Base-by-base conservation (phyloP, 106 monocot genomes). In the Dendrobium officinale region DNA sequence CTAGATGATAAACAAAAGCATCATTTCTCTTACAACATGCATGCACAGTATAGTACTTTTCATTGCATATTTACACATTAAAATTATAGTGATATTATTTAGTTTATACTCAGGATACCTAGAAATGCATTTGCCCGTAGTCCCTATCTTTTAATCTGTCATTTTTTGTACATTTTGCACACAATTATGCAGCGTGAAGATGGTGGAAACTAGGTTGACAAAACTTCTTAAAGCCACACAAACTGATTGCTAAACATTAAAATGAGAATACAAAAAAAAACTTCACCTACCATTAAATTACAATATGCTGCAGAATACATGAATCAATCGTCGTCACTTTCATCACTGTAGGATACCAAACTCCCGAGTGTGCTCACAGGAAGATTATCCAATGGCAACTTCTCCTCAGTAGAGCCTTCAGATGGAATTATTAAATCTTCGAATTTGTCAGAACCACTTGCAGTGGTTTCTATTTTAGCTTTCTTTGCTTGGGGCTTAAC, bases 321-420 rank as follows among this genome's bases (percentile, higher is more conserved):
- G 22, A 26, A 76, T 76, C 49, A 76, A 43, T 92, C 92, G 58
- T 85, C 90, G 2, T 92, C 92, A 37, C 95, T 89, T 80, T 95
- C 92, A 85, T 91, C 93, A 66, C 87, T 85, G 55, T 95, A 95
- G 33, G 92, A 86, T 24, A 93, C 95, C 85, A 95, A 82, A 85
- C 89, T 81, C 8, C 87, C 85, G 37, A 87, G 10, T 4, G 80
- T 51, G 2, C 22, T 80, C 27, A 45, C 73, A 13, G 77, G 58
- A 72, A 49, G 48, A 78, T 48, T 81, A 73, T 82, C 80, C 43
- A 54, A 48, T 3, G 77, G 75, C 33, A 77, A 55, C 77, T 88
- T 86, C 13, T 76, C 66, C 6, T 58, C 79, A 18, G 58, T 15
- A 19, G 51, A 72, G 42, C 37, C 82, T 68, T 74, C 64, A 18